A percentile compares a stretch with the other conserved stretches of the same genome.
These are phyloP conservation scores for Penicillium sp. DNA, from an alignment of 2,329 filamentous ascomycete species.

Conservation along the genomic window DNA sequence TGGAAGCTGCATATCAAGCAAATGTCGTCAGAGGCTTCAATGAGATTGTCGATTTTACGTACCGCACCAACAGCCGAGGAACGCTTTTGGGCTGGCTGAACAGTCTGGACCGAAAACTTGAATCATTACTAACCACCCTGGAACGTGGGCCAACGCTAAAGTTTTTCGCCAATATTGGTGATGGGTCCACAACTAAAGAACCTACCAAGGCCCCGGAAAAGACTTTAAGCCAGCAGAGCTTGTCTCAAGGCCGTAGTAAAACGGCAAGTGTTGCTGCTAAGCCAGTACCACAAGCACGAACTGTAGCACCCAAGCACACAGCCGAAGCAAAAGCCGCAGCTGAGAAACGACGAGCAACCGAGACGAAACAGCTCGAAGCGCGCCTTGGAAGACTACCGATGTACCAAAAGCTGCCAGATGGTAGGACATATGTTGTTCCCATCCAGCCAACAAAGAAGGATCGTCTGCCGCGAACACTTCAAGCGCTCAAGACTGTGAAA, in stretches of 20 bases:
- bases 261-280: neutral
- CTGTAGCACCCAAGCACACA: conserved; percentile 52
- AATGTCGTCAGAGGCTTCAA: conserved; percentile 76
- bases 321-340: conserved; percentile 61
- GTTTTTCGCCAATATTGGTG: conserved; percentile 58
- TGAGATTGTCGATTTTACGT: conserved; percentile 54
- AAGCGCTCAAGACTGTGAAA: conserved; percentile 61
- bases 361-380: conserved; percentile 71
- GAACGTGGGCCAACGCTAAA: conserved; percentile 71
- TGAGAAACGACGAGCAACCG: conserved; percentile 60
- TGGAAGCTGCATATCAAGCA: conserved; percentile 68
- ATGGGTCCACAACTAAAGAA: conserved; percentile 27
- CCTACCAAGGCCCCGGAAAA: conserved; percentile 4
- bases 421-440: conserved; percentile 66
- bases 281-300: conserved; percentile 8
- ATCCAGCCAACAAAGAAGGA: conserved; percentile 62
- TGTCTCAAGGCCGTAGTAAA: neutral
- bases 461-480: conserved; percentile 61
- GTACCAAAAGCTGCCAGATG: conserved; percentile 68
- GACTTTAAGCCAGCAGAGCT: neutral
- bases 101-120: conserved; percentile 68
- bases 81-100: conserved; percentile 67
- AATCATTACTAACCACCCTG: conserved; percentile 65
- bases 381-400: conserved; percentile 65
- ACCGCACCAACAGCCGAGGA: conserved; percentile 38